Conservation (phyloP, 169 alveolate species). For the Miamiensis avidus region DNA sequence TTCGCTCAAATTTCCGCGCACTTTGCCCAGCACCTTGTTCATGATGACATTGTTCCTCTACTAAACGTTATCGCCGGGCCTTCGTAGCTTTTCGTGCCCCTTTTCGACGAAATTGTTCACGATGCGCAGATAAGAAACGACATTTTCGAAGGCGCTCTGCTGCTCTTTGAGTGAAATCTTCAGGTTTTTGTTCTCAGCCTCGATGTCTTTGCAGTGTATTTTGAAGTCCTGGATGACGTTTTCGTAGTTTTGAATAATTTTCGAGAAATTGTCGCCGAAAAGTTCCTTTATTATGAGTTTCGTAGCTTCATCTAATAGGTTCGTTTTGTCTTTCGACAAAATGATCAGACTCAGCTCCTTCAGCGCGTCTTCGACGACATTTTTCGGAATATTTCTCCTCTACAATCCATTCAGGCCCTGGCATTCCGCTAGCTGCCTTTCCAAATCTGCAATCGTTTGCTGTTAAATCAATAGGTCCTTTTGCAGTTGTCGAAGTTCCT, state of each 20-base stretch:
- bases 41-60: too few species aligned
- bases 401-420: background rate
- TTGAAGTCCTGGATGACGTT: too few species aligned
- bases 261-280: background rate
- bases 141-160: background rate
- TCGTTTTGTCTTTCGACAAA: background rate
- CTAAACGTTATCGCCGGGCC: background rate
- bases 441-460: background rate
- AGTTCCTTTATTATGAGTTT: too few species aligned
- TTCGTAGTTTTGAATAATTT: background rate
- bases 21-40: background rate
- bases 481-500: background rate
- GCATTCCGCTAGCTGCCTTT: background rate
- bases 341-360: background rate
- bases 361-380: background rate
- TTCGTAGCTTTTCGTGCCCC: background rate
- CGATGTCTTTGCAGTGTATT: background rate
- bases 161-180: background rate
- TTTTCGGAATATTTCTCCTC: background rate
- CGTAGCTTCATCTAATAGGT: background rate
- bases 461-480: background rate
- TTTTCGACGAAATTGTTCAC: background rate
- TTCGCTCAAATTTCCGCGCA: background rate
- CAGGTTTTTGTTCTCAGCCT: background rate
- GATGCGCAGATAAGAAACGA: background rate